Evolutionary conservation across 2,329 filamentous ascomycete genomes (phyloP), one percentile per base, ranked within the genome.

Genomic region (Emmonsiellopsis sp.): DNA sequence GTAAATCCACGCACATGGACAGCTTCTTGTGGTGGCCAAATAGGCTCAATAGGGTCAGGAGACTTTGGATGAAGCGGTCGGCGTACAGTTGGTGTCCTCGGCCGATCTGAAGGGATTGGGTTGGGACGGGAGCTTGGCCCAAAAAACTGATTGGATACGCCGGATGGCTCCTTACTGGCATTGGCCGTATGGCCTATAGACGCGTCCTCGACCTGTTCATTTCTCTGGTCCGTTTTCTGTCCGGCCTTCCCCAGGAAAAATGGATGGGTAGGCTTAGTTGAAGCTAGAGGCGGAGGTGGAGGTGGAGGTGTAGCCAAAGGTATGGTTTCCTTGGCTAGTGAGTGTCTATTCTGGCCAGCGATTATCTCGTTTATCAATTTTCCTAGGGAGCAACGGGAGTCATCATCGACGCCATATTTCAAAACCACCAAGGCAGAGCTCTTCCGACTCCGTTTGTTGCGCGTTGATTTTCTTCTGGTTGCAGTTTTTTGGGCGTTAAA

Each of bases 351-450:
- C 43, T 60, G 62, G 39, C 71, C 69, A 60, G 61, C 55, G 51
- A 90, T 66, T 27, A 94, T 86, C 4, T 77, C 71, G 27, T 83
- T 70, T 53, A 95, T 86, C 58, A 75, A 77, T 7, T 75, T 65
- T 0, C 84, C 86, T 32, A 87, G 65, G 0, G 69, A 68, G 34
- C 66, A 62, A 40, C 76, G 75, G 40, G 69, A 71, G 32, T 63
- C 65, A 6, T 71, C 64, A 53, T 80, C 77, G 4, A 61, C 63
- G 2, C 79, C 80, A 62, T 92, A 92, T 56, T 70, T 75, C 34
- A 89, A 74, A 10, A 71, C 69, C 2, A 83, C 76, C 5, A 87
- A 2, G 47, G 61, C 65, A 21, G 53, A 58, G 8, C 56, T 56
- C n/a, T 64, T 40, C 72, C 71, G 11, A 57, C 68, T 71, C 40